Conservation (phyloP, 1,284 basidiomycete genomes). For the Apiotrichum gamsii region DNA sequence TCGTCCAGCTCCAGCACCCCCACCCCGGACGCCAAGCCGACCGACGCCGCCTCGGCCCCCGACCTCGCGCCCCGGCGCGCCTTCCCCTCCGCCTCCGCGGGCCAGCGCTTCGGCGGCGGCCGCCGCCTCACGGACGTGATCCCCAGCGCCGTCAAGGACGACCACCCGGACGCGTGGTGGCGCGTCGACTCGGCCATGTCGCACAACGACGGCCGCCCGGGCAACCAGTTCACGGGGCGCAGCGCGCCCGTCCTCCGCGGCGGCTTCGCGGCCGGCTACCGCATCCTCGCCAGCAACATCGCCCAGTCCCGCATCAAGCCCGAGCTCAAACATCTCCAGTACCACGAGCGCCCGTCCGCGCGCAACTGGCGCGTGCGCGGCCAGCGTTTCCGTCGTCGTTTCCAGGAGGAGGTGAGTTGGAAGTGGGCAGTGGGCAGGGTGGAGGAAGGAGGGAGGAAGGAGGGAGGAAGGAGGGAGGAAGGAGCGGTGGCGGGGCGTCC, state of each 20-base stretch:
- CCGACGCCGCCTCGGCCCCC: background rate
- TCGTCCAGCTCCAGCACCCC: background rate
- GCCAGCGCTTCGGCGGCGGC: background rate
- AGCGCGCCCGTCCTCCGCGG: constrained; percentile 2
- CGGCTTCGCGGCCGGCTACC: constrained; percentile 12
- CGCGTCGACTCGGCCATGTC: background rate
- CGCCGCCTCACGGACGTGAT: no score
- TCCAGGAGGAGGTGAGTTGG: constrained; percentile 39
- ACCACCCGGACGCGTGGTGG: constrained; percentile 20
- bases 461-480: no score
- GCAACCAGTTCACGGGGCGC: constrained; percentile 24
- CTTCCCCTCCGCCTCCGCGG: background rate
- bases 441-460: no score
- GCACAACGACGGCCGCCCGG: constrained; percentile 11
- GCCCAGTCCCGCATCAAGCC: constrained; percentile 3
- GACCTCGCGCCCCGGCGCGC: background rate
- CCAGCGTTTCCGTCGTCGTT: constrained; percentile 38
- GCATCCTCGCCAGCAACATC: constrained; percentile 15
- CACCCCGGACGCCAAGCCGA: background rate
- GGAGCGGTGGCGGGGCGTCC: background rate
- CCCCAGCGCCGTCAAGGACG: constrained; percentile 2
- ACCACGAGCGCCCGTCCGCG: constrained; percentile 36
- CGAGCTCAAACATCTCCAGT: constrained; percentile 24
- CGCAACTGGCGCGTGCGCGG: constrained; percentile 27
- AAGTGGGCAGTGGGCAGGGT: background rate